Evolutionary conservation across 352 stramenopile species (phyloP).

Genomic region (Pythium periplocum): DNA sequence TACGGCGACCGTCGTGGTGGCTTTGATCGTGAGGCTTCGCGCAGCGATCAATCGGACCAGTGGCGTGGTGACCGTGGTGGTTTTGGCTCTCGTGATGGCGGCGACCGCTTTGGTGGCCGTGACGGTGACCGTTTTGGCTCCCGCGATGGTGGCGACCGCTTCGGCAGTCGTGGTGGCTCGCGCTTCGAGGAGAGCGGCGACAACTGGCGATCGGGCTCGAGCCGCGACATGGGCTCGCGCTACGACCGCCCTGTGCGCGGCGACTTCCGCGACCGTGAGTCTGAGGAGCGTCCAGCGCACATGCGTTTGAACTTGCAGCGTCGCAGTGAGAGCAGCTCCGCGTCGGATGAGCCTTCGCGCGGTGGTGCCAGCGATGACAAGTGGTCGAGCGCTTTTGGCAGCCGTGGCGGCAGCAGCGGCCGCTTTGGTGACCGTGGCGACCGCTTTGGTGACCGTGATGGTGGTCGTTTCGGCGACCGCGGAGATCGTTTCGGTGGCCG

Average conservation of each 20-base stretch:
- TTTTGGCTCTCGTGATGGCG: not conserved
- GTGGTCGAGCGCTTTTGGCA: slow-evolving; percentile 42
- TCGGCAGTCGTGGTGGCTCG: slow-evolving; percentile 8
- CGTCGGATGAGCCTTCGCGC: slow-evolving; percentile 10
- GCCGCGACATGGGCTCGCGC: slow-evolving; percentile 37
- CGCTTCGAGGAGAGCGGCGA: slow-evolving; percentile 3
- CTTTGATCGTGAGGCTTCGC: slow-evolving; percentile 23
- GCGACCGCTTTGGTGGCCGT: slow-evolving; percentile 15
- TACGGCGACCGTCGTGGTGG: slow-evolving; percentile 24
- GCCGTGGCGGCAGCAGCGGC: slow-evolving; percentile 6
- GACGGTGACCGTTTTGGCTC: slow-evolving; percentile 7
- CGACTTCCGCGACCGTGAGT: slow-evolving; percentile 23
- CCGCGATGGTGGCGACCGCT: slow-evolving; percentile 15
- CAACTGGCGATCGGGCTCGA: slow-evolving; percentile 25
- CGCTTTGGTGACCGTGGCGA: slow-evolving; percentile 11
- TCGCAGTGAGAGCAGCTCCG: slow-evolving; percentile 27
- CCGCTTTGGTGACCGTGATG: slow-evolving; percentile 17
- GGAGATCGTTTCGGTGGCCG: slow-evolving; percentile 17
- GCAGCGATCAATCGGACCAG: slow-evolving; percentile 26
- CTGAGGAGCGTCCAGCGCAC: slow-evolving; percentile 63
- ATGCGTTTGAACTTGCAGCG: slow-evolving; percentile 74
- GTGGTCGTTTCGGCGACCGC: slow-evolving; percentile 4
- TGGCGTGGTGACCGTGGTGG: slow-evolving; percentile 31
- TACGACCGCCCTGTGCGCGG: slow-evolving; percentile 63
- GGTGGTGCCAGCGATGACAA: slow-evolving; percentile 28